Evolutionary conservation across 768 basidiomycete species (phyloP).

Genomic region (Strobilomyces echinocephalus): DNA sequence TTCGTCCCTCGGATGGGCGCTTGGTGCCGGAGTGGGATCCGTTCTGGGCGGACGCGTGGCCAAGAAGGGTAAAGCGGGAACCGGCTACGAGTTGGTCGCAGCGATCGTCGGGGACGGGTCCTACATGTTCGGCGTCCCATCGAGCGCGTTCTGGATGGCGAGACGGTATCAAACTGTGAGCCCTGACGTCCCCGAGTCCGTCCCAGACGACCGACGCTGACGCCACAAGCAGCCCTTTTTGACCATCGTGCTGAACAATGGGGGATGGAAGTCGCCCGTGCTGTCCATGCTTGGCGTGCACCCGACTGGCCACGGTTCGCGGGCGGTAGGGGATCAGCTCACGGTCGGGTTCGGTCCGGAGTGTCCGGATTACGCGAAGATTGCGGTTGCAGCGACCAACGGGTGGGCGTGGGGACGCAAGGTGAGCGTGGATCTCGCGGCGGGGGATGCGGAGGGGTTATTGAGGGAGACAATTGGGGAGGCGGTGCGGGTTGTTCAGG

Average conservation of each 20-base stretch:
- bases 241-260: conserved; percentile 68
- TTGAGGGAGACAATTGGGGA: conserved; percentile 39
- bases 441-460: conserved; percentile 17
- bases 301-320: conserved; percentile 51
- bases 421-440: conserved; percentile 26
- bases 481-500: conserved; percentile 50
- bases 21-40: conserved; percentile 62
- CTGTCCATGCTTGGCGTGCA: conserved; percentile 63
- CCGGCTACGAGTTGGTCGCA: conserved; percentile 49
- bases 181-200: background rate
- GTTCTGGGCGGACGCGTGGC: conserved; percentile 38
- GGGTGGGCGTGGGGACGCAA: conserved; percentile 61
- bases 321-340: conserved; percentile 41
- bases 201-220: background rate
- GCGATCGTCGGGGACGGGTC: conserved; percentile 67
- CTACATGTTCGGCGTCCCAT: conserved; percentile 62
- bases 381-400: conserved; percentile 63
- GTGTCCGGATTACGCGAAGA: conserved; percentile 54
- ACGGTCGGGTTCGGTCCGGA: conserved; percentile 63
- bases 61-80: conserved; percentile 16
- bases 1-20: conserved; percentile 62
- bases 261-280: conserved; percentile 64
- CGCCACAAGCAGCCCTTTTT: conserved; percentile 51
- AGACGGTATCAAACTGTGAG: conserved; percentile 60
- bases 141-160: conserved; percentile 70